Base-by-base conservation (phyloP, 179 eudicot genomes). In the Gypsophila paniculata region DNA sequence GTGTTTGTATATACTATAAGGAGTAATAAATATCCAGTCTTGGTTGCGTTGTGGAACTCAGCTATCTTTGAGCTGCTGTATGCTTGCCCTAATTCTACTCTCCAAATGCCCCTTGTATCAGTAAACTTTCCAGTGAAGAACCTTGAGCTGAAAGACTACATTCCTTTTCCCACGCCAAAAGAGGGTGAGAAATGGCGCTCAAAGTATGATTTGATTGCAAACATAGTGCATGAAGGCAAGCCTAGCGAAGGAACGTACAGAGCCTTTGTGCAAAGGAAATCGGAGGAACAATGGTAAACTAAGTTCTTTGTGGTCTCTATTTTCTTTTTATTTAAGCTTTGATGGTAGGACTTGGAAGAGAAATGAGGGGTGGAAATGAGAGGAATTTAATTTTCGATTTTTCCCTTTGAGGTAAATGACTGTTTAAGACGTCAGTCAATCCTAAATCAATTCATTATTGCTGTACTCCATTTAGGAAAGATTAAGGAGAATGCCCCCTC, bases 101-200 rank as follows among this genome's bases (percentile, higher is more conserved):
- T 26, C 18, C 63, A 75, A 34, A 48, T 60, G 64, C 19, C 61
- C 19, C 61, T 63, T 69, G 23, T 52, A 42, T 63, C 79, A 92
- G 99, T 95, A 34, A 95, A 92, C 67, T 95, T 95, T 74, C 99
- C 99, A 32, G 99, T 92, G 84, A 95, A 95, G 82, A 95, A 95
- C 78, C 84, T 95, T 38, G 99, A 95, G 86, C 84, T 92, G 87
- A 95, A 92, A 81, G 98, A 95, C 80, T 90, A 90, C 71, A 92
- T 90, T 77, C 99, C 96, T 49, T 83, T 92, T 64, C 96, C 99
- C 23, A 76, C 84, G 6, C 93, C 90, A 29, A 83, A 83, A 59
- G 85, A 84, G 61, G 85, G 82, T 8, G 84, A 84, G 75, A 94
- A 76, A 71, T 36, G 86, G 82, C 85, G 96, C 26, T 85, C 99